These are phyloP conservation scores for Pochonia chlamydosporia DNA, from an alignment of 2,329 filamentous ascomycete species.

Conservation along the genomic window DNA sequence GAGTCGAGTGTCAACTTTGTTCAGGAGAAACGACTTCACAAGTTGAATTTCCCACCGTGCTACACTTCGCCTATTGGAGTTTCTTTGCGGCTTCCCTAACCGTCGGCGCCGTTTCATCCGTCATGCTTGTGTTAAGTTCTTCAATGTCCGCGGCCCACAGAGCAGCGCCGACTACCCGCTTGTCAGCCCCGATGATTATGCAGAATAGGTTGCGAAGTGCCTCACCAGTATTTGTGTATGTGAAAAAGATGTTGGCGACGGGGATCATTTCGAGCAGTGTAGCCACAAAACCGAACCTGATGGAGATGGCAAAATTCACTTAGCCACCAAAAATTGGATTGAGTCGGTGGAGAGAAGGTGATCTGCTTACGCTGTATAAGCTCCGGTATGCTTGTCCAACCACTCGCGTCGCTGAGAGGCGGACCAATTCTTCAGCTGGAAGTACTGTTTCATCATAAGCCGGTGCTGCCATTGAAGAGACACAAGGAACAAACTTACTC, in stretches of 20 bases:
- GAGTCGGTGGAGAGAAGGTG: not conserved
- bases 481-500: conserved; percentile 35
- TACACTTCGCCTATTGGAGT: conserved; percentile 20
- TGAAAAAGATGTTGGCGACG: conserved; percentile 73
- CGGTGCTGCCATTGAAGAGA: not conserved
- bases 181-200: not conserved
- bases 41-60: not conserved
- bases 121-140: conserved; percentile 43
- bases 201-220: not conserved
- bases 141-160: conserved; percentile 92
- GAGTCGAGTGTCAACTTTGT: too few relatives aligned
- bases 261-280: conserved; percentile 82
- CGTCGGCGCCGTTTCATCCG: conserved; percentile 42
- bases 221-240: conserved; percentile 78
- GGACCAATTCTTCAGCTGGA: conserved; percentile 84
- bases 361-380: conserved; percentile 70
- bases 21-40: too few relatives aligned
- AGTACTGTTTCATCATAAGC: conserved; percentile 54
- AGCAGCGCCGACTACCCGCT: conserved; percentile 69
- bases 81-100: conserved; percentile 45
- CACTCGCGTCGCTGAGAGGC: conserved; percentile 59
- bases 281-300: conserved; percentile 67
- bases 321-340: not conserved
- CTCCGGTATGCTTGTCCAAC: conserved; percentile 63
- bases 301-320: conserved; percentile 9